These are phyloP conservation scores for Isabelozyma heimii DNA, from an alignment of 805 yeast genomes.

Conservation along the genomic window DNA sequence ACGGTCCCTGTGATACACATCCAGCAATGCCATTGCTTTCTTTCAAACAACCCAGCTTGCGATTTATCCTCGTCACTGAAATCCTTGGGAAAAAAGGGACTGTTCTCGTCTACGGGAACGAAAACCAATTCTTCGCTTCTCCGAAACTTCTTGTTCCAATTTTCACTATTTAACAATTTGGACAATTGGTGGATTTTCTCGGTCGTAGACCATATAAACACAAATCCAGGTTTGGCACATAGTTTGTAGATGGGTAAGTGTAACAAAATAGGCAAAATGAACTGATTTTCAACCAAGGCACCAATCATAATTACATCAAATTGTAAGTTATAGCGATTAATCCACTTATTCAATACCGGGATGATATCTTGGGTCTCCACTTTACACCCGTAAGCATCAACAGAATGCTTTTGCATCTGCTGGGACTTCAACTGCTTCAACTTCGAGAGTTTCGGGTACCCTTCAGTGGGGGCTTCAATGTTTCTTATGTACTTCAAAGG, in stretches of 20 bases:
- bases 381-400: conserved; percentile 65
- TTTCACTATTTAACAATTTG: conserved; percentile 47
- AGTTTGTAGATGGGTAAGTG: conserved; percentile 70
- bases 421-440: conserved; percentile 62
- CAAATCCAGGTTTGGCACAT: conserved; percentile 80
- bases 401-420: conserved; percentile 53
- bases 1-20: conserved; percentile 97
- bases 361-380: conserved; percentile 53
- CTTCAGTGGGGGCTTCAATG: conserved; percentile 63
- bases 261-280: conserved; percentile 58
- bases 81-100: conserved; percentile 64
- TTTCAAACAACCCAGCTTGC: conserved; percentile 45
- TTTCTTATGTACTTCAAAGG: conserved; percentile 71
- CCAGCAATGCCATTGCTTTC: conserved; percentile 95
- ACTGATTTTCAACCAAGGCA: conserved; percentile 73
- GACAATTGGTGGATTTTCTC: conserved; percentile 65
- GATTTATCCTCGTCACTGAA: conserved; percentile 16
- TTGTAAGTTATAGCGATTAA: conserved; percentile 44
- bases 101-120: conserved; percentile 63
- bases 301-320: conserved; percentile 94
- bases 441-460: conserved; percentile 80
- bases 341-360: conserved; percentile 61
- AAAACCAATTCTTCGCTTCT: conserved; percentile 88
- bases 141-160: conserved; percentile 65
- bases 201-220: conserved; percentile 86